Percentiles rank a stretch among this genome's conserved stretches.
Conservation (phyloP, 208 protist genomes). For the Trypanosoma boissoni region DNA sequence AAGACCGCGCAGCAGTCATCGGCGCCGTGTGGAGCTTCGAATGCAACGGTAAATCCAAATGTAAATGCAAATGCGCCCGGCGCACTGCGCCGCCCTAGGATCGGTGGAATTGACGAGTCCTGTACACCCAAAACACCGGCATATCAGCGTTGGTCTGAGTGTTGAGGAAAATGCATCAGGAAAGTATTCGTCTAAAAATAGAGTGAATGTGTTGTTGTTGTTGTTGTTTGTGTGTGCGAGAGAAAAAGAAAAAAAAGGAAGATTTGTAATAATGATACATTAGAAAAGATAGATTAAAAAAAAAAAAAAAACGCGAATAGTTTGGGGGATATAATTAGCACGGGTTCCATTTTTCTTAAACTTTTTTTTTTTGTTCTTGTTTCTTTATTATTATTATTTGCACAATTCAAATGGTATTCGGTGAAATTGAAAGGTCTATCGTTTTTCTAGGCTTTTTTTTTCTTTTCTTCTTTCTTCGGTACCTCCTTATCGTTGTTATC, state of each 20-base stretch:
- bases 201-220: no score
- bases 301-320: conserved; percentile 1
- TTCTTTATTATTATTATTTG: conserved; percentile 12
- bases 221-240: no score
- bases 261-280: conserved; percentile 2
- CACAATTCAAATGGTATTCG: conserved; percentile 5
- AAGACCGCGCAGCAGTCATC: not conserved
- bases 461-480: not conserved
- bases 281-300: conserved; percentile 14
- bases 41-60: no score
- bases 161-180: no score
- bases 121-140: conserved; percentile 29
- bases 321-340: not conserved
- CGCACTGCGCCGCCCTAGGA: no score
- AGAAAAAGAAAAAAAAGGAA: not conserved
- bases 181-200: no score
- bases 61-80: no score
- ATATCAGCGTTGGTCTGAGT: not conserved
- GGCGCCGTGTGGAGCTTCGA: no score
- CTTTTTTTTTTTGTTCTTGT: not conserved
- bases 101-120: conserved; percentile 18
- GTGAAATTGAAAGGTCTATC: not conserved
- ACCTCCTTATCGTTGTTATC: not conserved
- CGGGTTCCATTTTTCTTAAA: conserved; percentile 18
- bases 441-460: not conserved